Conservation (phyloP, 345 rosid genomes). For the Populus nigra region DNA sequence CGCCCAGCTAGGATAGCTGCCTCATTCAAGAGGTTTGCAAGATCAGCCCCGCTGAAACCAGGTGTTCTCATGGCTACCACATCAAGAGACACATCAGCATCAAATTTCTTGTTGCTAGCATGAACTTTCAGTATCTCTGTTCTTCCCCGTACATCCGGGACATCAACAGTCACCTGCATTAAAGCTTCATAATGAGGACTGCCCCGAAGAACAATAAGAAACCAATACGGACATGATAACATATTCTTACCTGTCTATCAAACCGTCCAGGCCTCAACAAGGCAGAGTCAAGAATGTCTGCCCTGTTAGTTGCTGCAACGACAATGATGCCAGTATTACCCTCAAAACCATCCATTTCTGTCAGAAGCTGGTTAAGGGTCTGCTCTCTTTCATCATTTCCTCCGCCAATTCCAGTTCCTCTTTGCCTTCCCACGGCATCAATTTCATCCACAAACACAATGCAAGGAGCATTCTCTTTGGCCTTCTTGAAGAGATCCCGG, state of each 20-base stretch:
- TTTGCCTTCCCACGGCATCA: slow-evolving; percentile 94
- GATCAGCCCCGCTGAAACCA: slow-evolving; percentile 98
- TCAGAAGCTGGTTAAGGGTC: slow-evolving; percentile 92
- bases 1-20: slow-evolving; percentile 96
- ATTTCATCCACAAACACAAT: slow-evolving; percentile 98
- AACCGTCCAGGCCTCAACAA: slow-evolving; percentile 91
- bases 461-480: slow-evolving; percentile 93
- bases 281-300: slow-evolving; percentile 92
- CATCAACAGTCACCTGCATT: slow-evolving; percentile 83
- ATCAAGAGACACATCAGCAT: slow-evolving; percentile 79
- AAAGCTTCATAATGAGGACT: slow-evolving; percentile 20
- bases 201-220: neutral
- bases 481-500: slow-evolving; percentile 92
- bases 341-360: slow-evolving; percentile 98
- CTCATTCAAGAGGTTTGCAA: slow-evolving; percentile 92
- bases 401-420: slow-evolving; percentile 96
- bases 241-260: slow-evolving; percentile 73
- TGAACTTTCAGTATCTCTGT: slow-evolving; percentile 93
- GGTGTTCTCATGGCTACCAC: slow-evolving; percentile 97
- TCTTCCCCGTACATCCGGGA: slow-evolving; percentile 86
- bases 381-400: slow-evolving; percentile 99
- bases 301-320: slow-evolving; percentile 91
- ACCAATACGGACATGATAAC: neutral
- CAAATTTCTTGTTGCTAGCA: slow-evolving; percentile 84
- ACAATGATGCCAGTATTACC: slow-evolving; percentile 94